Evolutionary conservation across 1,139 yeast species (phyloP).

Genomic region (Yamadazyma atmosphaerica): DNA sequence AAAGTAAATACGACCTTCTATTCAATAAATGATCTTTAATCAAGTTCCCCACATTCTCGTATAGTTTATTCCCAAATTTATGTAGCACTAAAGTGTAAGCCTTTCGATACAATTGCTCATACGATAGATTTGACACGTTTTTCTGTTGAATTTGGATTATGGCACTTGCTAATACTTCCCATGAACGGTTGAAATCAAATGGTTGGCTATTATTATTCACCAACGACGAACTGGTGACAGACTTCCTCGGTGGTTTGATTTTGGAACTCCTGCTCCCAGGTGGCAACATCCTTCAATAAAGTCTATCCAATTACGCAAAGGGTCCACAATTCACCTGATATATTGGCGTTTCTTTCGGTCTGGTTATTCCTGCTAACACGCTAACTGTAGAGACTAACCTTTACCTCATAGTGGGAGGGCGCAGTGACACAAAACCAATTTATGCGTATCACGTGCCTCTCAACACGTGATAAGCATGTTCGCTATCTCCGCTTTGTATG

Average conservation of each 20-base stretch:
- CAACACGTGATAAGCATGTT: too few relatives aligned
- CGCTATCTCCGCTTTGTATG: neutral
- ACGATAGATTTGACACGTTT: slow-evolving; percentile 75
- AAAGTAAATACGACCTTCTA: slow-evolving; percentile 26
- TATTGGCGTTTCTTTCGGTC: too few relatives aligned
- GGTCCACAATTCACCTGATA: too few relatives aligned
- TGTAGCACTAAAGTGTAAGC: slow-evolving; percentile 79
- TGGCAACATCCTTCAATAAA: slow-evolving; percentile 29
- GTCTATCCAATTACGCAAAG: neutral
- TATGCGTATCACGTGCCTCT: neutral
- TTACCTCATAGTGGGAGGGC: too few relatives aligned
- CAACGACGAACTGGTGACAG: slow-evolving; percentile 25
- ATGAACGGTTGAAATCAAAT: slow-evolving; percentile 66
- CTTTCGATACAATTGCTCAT: slow-evolving; percentile 80
- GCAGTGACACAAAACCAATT: neutral
- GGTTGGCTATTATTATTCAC: slow-evolving; percentile 26
- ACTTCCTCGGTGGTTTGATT: slow-evolving; percentile 74
- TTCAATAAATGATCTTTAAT: slow-evolving; percentile 51
- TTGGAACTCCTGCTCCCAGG: slow-evolving; percentile 52
- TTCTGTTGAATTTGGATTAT: slow-evolving; percentile 72
- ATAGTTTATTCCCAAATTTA: slow-evolving; percentile 69
- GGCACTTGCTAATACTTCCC: slow-evolving; percentile 74
- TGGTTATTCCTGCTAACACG: too few relatives aligned
- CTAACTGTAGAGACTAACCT: too few relatives aligned
- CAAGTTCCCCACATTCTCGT: slow-evolving; percentile 58